Evolutionary conservation across 495 filamentous ascomycete species (phyloP).

Genomic region (Penicillium cataractarum): DNA sequence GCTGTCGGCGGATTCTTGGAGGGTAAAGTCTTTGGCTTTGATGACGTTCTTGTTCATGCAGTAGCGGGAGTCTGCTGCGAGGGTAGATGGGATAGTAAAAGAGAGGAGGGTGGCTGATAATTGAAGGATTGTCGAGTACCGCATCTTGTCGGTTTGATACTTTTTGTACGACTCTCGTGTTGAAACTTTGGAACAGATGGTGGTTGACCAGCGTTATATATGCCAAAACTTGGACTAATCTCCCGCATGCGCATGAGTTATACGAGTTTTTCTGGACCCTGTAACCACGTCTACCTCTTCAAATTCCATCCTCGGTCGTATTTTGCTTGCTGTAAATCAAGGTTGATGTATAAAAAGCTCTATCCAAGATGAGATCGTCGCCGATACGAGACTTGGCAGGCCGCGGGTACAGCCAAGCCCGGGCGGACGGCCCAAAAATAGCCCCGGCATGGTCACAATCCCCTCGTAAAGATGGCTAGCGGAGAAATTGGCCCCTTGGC

Average conservation of each 20-base stretch:
- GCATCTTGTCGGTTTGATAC: neutral
- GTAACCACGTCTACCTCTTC: neutral
- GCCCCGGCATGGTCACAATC: slow-evolving; percentile 1
- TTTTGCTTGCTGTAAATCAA: neutral
- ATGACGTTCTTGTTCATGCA: slow-evolving; percentile 9
- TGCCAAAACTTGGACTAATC: neutral
- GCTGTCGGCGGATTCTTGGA: slow-evolving; percentile 23
- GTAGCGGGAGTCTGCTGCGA: slow-evolving; percentile 10
- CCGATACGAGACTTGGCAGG: slow-evolving; percentile 12
- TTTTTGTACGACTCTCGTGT: neutral
- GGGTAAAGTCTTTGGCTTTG: slow-evolving; percentile 13
- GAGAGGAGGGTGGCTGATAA: neutral
- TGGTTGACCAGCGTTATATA: neutral
- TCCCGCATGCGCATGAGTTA: neutral
- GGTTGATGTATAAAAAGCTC: neutral
- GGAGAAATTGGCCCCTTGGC: neutral
- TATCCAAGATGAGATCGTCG: neutral
- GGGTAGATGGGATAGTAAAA: neutral
- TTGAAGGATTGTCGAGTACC: neutral
- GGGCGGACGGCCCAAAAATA: slow-evolving; percentile 8
- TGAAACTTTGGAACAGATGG: neutral
- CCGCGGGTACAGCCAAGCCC: slow-evolving; percentile 2
- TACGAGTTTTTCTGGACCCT: neutral
- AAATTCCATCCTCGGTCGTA: neutral
- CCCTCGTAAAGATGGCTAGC: neutral